Percentiles rank a stretch among this genome's conserved stretches.
phyloP scores from a whole-genome alignment of 2,329 filamentous ascomycete genomes.

The Helicocarpus griseus region DNA sequence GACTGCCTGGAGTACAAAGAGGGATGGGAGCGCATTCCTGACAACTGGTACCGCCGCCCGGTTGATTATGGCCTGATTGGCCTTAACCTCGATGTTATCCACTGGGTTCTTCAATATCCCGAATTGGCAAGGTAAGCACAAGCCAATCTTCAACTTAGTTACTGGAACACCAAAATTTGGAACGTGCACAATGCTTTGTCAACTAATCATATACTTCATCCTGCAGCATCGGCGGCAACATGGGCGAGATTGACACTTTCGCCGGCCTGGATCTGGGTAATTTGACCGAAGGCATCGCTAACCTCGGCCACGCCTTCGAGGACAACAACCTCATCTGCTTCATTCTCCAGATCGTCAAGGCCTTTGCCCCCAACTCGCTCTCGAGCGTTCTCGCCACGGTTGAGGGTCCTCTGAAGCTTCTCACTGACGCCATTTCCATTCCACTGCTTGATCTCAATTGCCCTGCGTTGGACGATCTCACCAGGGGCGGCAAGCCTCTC shows the following conservation, averaged over 20 bases:
- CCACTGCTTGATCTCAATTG: conserved; percentile 22
- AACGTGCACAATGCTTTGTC: not conserved
- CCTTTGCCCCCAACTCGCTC: conserved; percentile 24
- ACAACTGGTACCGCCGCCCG: conserved; percentile 42
- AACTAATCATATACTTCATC: not conserved
- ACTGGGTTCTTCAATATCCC: conserved; percentile 31
- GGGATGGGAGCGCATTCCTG: conserved; percentile 44
- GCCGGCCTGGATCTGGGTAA: conserved; percentile 36
- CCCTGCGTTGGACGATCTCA: conserved; percentile 24
- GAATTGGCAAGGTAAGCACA: conserved; percentile 25
- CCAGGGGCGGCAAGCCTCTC: conserved; percentile 21
- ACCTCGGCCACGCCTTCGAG: conserved; percentile 26
- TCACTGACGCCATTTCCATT: conserved; percentile 21
- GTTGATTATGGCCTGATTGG: conserved; percentile 40
- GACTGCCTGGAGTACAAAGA: conserved; percentile 34
- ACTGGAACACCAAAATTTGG: not conserved
- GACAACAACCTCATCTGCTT: conserved; percentile 35
- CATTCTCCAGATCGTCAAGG: conserved; percentile 25
- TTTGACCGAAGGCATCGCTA: conserved; percentile 34
- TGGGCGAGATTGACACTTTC: conserved; percentile 43
- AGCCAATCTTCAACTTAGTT: not conserved
- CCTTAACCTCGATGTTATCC: conserved; percentile 32
- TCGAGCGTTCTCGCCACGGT: conserved; percentile 21
- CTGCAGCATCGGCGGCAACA: conserved; percentile 43
- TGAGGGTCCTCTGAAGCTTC: conserved; percentile 19